Evolutionary conservation across 1,284 basidiomycete genomes (phyloP), one percentile per base, ranked within the genome.

Genomic region (Veloporphyrellus conicus): DNA sequence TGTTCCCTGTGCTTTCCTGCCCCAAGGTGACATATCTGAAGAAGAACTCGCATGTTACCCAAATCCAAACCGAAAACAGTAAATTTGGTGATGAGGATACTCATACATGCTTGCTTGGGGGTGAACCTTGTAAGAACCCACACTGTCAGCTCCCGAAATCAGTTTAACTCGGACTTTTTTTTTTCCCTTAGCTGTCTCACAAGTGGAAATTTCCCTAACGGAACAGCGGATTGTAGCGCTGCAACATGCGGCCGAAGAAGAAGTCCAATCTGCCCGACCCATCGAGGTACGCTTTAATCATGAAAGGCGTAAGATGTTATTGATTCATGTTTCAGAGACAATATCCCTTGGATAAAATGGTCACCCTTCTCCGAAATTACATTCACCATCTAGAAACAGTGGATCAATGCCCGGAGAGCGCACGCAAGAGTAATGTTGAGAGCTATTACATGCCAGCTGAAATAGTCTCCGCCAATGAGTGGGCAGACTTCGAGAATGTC

Each of bases 71-170:
- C 27, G 67, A 76, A 57, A 64, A 67, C 52, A 86, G 75, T 66
- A 96, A 95, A 67, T 99, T 99, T 62, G 94, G 94, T 0, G 73
- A 81, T 43, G 94, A 99, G 66, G 69, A 81, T 48, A 87, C 89
- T 1, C 95, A 99, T 64, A 76, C 79, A 5, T 99, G 95, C 67
- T 75, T 91, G 45, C 77, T 94, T 33, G 87, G 88, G 3, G 78
- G 81, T 53, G 79, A 87, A 61, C 74, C 78, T 20, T 82, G 90
- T 91, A 57, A 57, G 82, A 25, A 36, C 43, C 3, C 71, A 23
- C 36, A 1, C 12, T 27, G 45, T 49, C 45, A 27, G 36, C 16
- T 39, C 49, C 43, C 36, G 20, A n/a, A 20, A 15, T 48, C 50
- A 54, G 36, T 18, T 4, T 18, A 38, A 16, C 10, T 16, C 32